phyloP scores from a whole-genome alignment of 2,329 filamentous ascomycete genomes.

The Chrysosporium queenslandicum region DNA sequence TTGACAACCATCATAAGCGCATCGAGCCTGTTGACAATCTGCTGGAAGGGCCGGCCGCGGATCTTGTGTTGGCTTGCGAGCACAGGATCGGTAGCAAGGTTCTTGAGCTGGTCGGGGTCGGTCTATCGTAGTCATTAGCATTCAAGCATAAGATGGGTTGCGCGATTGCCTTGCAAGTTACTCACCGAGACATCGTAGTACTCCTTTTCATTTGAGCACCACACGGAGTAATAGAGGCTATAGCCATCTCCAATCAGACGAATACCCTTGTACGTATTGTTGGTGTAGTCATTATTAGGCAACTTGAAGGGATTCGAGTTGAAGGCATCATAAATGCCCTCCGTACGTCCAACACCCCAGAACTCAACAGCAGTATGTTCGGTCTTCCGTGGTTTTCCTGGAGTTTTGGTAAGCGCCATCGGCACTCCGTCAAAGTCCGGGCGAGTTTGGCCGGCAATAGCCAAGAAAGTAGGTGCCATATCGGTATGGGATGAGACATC shows the following conservation, averaged over 20 bases:
- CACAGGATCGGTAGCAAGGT: conserved; percentile 37
- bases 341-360: conserved; percentile 38
- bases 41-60: conserved; percentile 18
- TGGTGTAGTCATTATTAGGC: background rate
- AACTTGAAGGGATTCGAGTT: background rate
- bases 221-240: conserved; percentile 56
- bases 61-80: conserved; percentile 15
- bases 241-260: conserved; percentile 48
- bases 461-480: conserved; percentile 51
- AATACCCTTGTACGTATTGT: conserved; percentile 45
- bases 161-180: background rate
- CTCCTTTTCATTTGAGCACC: conserved; percentile 59
- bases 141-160: background rate
- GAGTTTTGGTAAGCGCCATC: conserved; percentile 34
- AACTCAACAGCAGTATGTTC: conserved; percentile 53
- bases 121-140: background rate
- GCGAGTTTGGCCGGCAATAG: conserved; percentile 32
- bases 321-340: conserved; percentile 23
- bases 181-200: conserved; percentile 52
- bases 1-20: conserved; percentile 52
- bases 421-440: conserved; percentile 49
- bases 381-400: conserved; percentile 27
- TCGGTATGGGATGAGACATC: conserved; percentile 54
- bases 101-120: conserved; percentile 14
- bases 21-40: conserved; percentile 46